Conservation (phyloP, 345 rosid species). For the Rhizophora mangle region DNA sequence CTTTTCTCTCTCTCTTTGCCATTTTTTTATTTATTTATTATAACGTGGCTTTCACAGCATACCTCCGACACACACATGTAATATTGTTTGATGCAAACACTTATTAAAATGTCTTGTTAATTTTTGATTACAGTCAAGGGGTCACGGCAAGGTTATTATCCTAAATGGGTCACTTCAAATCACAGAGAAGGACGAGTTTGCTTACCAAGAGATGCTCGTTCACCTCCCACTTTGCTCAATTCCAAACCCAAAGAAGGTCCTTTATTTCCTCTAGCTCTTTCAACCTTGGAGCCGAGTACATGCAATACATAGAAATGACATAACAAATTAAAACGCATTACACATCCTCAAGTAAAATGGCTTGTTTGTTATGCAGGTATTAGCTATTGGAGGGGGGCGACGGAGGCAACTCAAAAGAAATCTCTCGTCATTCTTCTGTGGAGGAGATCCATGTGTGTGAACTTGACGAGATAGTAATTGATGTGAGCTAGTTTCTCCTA, state of each 20-base stretch:
- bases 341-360: not conserved
- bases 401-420: constrained; percentile 69
- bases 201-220: constrained; percentile 77
- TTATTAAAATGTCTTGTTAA: not conserved
- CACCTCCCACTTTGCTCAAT: constrained; percentile 83
- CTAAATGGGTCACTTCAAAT: constrained; percentile 75
- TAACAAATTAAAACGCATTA: too few relatives aligned
- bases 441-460: constrained; percentile 65
- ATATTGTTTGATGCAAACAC: not conserved
- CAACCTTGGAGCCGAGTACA: too few relatives aligned
- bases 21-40: not conserved
- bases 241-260: constrained; percentile 68
- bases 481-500: constrained; percentile 39
- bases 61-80: not conserved
- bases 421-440: constrained; percentile 64
- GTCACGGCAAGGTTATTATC: constrained; percentile 67
- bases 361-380: constrained; percentile 36
- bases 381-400: constrained; percentile 84
- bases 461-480: constrained; percentile 59
- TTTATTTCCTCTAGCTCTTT: not conserved
- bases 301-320: too few relatives aligned
- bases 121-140: constrained; percentile 44
- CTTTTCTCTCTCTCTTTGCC: not conserved
- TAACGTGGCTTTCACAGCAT: not conserved
- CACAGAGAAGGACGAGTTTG: constrained; percentile 67